Base-by-base conservation (phyloP, 306 rosid genomes). In the Begonia peltatifolia region DNA sequence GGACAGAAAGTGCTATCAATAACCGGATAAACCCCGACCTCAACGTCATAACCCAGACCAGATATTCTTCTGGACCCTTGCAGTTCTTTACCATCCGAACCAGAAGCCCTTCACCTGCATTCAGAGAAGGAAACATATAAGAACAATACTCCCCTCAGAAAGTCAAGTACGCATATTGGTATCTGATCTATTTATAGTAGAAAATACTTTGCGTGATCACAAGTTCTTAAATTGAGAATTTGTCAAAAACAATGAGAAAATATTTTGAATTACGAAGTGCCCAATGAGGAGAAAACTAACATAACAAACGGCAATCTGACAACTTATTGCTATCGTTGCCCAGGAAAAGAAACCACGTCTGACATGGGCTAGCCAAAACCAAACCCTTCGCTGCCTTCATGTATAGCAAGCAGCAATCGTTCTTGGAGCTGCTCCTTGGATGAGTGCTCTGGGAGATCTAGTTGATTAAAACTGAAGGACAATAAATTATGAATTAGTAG, bases 361-460 rank as follows among this genome's bases (percentile, higher is more conserved):
- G 4, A 3, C 22, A 14, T 50, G 9, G 30, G 54, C 79, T 53
- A 92, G 50, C 99, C 99, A 57, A 92, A 92, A 62, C 99, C 99
- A 56, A 92, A 92, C 61, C 99, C 99, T 83, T 92, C 99, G 53
- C 94, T 92, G 36, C 75, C 99, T 65, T 92, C 99, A 46, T 92
- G 99, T 57, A 87, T 87, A 66, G 99, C 99, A 55, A 92, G 99
- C 61, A 92, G 69, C 79, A 92, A 61, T 12, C 99, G 92, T 64
- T 92, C 96, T 65, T 79, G 88, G 69, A 92, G 96, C 71, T 92
- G 94, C 53, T 92, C 96, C 74, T 81, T 86, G 9, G 89, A 76
- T 42, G 94, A 76, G 66, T 92, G 87, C 77, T 92, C 99, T 1
- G 99, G 99, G 70, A 92, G 94, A 62, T 92, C 99, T 50, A 92